Evolutionary conservation across 106 monocot species (phyloP), one percentile per base, ranked within the genome.

Genomic region (Dendrobium nobile): DNA sequence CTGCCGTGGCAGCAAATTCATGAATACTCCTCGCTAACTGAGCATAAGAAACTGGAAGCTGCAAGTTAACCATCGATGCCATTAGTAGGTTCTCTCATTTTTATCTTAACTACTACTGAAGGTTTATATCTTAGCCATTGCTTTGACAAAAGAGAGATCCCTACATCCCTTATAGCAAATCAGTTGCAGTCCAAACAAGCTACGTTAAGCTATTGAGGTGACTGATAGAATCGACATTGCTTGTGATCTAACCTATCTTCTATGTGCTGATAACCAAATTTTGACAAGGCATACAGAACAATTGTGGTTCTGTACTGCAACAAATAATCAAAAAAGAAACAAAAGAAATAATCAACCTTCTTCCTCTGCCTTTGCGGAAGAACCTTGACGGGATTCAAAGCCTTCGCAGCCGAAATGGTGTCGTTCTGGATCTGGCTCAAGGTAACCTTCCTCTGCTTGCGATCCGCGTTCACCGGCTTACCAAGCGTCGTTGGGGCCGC

Each of bases 371-470:
- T 82, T 73, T 92, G 89, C 0, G 89, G 91, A 33, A 79, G 81
- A 78, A 82, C 74, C 45, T 82, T 89, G 75, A 91, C 91, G 56
- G 94, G 97, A 76, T 99, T 99, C 78, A 99, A 82, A 67, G 98
- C 95, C 83, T 90, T 99, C 59, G 98, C 98, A 40, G 90, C 98
- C 7, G 92, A 85, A 72, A 99, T 92, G 78, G 98, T 99, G 61
- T 99, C 98, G 72, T 79, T 91, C 92, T 92, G 98, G 91, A 99
- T 87, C 93, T 99, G 95, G 80, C 86, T 89, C 85, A 99, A 81
- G 43, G 91, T 84, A 41, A 80, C 81, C 87, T 83, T 88, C 85
- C 84, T 99, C 67, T 90, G 84, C 88, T 86, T 99, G 67, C 87
- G 85, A 79, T 99, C 95, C 5, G 87, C 51, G 24, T 85, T 47